Evolutionary conservation across 1,284 basidiomycete genomes (phyloP), one percentile per base, ranked within the genome.

Genomic region (Tilletia indica): DNA sequence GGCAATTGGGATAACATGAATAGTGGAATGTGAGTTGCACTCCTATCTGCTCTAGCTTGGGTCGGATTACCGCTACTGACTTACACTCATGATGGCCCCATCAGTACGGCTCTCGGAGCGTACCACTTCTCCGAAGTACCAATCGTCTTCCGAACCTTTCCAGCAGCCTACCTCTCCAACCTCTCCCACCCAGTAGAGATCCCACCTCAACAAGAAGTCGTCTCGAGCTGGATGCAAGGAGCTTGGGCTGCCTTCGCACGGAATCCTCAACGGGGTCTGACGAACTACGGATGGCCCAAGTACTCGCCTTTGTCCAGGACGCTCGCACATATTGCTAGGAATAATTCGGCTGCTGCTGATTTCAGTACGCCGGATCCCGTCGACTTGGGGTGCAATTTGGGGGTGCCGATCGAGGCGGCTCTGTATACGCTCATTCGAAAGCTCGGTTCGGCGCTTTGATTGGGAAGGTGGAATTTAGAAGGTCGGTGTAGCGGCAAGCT

Each of bases 81-180:
- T 31, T 31, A 31, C 25, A 31, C 25, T 31, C 25, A 31, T 31
- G 25, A 31, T 31, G n/a, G 1, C 2, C 47, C 47, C 11, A 49
- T 49, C 58, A 63, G 21, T 31, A 5, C 58, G n/a, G 45, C 42
- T 5, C 67, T 68, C 14, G 67, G 67, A 19, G 31, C 39, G n/a
- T 68, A 49, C 67, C 67, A 68, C 67, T 68, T 68, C 49, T n/a
- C n/a, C 19, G 67, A 68, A 42, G 39, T 42, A 19, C 67, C 67
- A 5, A n/a, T 68, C 6, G 39, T 68, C 8, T 68, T 68, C 67
- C 8, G 45, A 12, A 68, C 67, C 8, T 68, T 8, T n/a, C 68
- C 68, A 14, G 2, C 68, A 14, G 6, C 21, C 68, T 68, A 54
- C 25, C 68, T 68, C 11, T n/a, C n/a, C 48, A n/a, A 68, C 36